Evolutionary conservation across 345 rosid genomes (phyloP), one percentile per base, ranked within the genome.

Genomic region (Gossypium raimondii): DNA sequence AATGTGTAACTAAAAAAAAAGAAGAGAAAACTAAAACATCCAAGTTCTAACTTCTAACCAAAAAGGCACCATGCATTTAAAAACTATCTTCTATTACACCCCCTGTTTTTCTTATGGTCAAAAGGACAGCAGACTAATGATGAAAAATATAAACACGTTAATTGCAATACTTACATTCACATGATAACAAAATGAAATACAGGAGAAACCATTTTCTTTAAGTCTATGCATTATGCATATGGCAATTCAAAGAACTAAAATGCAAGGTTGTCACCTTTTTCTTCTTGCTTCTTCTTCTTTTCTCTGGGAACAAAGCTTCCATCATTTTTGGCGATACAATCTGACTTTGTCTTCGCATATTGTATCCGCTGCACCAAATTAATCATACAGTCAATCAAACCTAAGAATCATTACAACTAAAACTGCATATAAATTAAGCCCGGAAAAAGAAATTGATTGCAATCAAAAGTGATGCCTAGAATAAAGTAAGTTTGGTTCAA

Each of bases 201-300:
- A 27, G n/a, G 48, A 29, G 58, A 52, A 70, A 29, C 29, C 24
- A 9, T 17, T 51, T 65, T 43, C 27, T 45, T 65, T 20, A 41
- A 18, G 69, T 65, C 52, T 25, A 44, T 18, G 17, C 29, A 44
- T 11, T 41, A 66, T 20, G 29, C 29, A 18, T 70, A 70, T 10
- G 27, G 61, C 11, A 29, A 52, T 4, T 70, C n/a, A 11, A 69
- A n/a, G 47, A 70, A 22, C 48, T 4, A 52, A 29, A n/a, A 29
- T 5, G 2, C 29, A n/a, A 47, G 11, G 56, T 17, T 13, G 41
- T 76, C 65, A 93, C 98, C 93, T 86, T 90, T 93, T 34, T 93
- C 98, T 77, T 96, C 97, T 81, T 96, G 97, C 86, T 87, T 93
- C 85, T 84, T 96, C 86, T 92, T 96, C 90, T 92, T 96, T 78